These are phyloP conservation scores for Boletus holoroseus DNA, from an alignment of 1,284 basidiomycete species.

Conservation along the genomic window DNA sequence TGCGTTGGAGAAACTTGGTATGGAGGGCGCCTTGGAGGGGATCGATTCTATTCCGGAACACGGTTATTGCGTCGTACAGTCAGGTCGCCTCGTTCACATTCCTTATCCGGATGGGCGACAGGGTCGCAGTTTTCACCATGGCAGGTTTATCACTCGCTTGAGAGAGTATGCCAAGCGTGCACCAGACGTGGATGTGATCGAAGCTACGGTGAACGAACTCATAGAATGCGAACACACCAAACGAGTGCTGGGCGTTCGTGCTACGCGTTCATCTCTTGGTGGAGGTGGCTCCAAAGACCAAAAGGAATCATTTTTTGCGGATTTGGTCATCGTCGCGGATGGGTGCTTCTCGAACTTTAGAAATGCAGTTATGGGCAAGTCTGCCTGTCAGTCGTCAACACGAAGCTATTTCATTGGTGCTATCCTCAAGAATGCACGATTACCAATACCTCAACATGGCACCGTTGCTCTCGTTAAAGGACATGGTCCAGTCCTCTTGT, in stretches of 20 bases:
- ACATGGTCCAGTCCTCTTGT: conserved; percentile 68
- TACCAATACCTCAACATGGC: conserved; percentile 72
- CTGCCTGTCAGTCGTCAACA: conserved; percentile 42
- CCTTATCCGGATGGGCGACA: conserved; percentile 76
- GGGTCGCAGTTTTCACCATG: conserved; percentile 90
- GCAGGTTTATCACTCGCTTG: conserved; percentile 82
- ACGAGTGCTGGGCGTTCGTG: conserved; percentile 59
- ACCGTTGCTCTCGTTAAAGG: conserved; percentile 65
- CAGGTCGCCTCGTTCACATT: conserved; percentile 69
- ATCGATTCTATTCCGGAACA: conserved; percentile 84
- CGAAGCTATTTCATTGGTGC: conserved; percentile 69
- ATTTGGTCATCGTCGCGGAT: conserved; percentile 86
- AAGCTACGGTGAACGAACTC: conserved; percentile 78
- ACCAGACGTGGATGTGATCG: conserved; percentile 66
- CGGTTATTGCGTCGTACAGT: conserved; percentile 85
- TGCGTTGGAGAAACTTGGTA: conserved; percentile 72
- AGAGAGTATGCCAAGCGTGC: conserved; percentile 61
- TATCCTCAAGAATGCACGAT: conserved; percentile 55
- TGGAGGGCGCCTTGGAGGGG: conserved; percentile 70
- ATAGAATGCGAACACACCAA: conserved; percentile 54
- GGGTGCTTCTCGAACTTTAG: conserved; percentile 92
- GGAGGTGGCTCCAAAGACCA: conserved; percentile 32
- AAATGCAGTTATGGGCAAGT: conserved; percentile 40
- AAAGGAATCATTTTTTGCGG: conserved; percentile 60
- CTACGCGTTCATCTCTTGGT: conserved; percentile 34